These are phyloP conservation scores for Capniomyces stellatus DNA, from an alignment of 371 early-diverging fungal genomes.

Conservation along the genomic window DNA sequence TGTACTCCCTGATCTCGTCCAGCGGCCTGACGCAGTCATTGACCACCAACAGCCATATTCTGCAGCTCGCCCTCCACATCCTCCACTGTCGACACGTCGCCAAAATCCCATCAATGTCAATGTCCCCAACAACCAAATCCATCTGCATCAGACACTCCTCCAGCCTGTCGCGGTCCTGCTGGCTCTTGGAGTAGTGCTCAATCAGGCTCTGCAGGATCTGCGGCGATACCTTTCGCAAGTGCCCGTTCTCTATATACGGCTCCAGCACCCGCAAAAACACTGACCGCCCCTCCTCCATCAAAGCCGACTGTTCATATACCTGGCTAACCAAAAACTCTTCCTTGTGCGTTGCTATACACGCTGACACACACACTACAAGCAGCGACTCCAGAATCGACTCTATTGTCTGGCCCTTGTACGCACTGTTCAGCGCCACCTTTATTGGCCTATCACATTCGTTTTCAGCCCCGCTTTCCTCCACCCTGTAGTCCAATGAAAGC, in stretches of 20 bases:
- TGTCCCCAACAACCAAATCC: constrained; percentile 4
- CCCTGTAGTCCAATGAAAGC: constrained; percentile 1
- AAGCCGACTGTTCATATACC: constrained; percentile 13
- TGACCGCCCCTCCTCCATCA: neutral
- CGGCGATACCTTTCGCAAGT: constrained; percentile 13
- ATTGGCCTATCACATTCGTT: neutral
- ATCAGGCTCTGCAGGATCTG: constrained; percentile 17
- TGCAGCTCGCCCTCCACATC: constrained; percentile 24
- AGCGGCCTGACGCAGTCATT: constrained; percentile 8
- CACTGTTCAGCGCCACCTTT: neutral
- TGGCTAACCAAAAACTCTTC: constrained; percentile 12
- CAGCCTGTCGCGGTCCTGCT: constrained; percentile 11
- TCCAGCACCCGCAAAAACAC: constrained; percentile 17
- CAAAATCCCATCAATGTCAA: constrained; percentile 21
- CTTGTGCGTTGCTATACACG: constrained; percentile 13
- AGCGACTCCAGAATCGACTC: constrained; percentile 11
- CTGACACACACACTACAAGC: constrained; percentile 12
- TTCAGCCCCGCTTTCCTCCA: neutral
- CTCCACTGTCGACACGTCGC: constrained; percentile 14
- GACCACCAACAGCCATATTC: constrained; percentile 21
- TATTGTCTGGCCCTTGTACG: neutral
- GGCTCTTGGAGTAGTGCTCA: constrained; percentile 9
- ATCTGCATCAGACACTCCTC: constrained; percentile 16
- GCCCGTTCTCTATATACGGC: constrained; percentile 21
- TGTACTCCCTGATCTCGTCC: neutral